Percentiles rank a stretch among this genome's conserved stretches.
Conservation (phyloP, 73 alveolate genomes). For the Diophrys sp. region DNA sequence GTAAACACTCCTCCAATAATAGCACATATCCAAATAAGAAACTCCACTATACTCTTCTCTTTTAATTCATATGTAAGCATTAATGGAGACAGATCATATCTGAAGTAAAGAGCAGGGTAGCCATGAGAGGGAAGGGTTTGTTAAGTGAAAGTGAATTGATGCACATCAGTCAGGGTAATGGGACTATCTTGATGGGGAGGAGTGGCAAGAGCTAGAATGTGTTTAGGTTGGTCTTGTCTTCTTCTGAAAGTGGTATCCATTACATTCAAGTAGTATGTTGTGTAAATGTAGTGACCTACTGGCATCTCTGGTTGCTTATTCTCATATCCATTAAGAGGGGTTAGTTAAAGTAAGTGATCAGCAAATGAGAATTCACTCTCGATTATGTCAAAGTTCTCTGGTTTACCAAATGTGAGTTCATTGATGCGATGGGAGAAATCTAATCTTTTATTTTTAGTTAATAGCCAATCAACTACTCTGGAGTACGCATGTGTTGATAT, state of each 20-base stretch:
- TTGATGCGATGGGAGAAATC: conserved; percentile 86
- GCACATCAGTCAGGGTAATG: not conserved
- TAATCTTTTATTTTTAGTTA: conserved; percentile 47
- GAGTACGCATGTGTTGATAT: conserved; percentile 86
- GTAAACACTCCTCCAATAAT: conserved; percentile 99
- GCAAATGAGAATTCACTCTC: not conserved
- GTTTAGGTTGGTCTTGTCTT: not conserved
- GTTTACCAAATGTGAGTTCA: conserved; percentile 86
- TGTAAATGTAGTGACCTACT: not conserved
- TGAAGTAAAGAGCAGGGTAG: conserved; percentile 8
- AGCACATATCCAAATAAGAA: conserved; percentile 93
- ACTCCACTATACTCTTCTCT: conserved; percentile 75
- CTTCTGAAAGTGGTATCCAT: conserved; percentile 7
- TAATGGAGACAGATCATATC: conserved; percentile 19
- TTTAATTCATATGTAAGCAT: not conserved
- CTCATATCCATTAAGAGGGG: not conserved
- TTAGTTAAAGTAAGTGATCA: not conserved
- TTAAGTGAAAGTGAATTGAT: conserved; percentile 13
- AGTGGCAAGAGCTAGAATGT: not conserved
- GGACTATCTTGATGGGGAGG: too few species aligned
- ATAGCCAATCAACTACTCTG: conserved; percentile 48
- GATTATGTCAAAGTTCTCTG: conserved; percentile 17
- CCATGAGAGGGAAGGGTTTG: conserved; percentile 25
- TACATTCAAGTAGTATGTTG: conserved; percentile 20
- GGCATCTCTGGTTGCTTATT: not conserved